These are phyloP conservation scores for Podospora appendiculata DNA, from an alignment of 495 filamentous ascomycete genomes.

Conservation along the genomic window DNA sequence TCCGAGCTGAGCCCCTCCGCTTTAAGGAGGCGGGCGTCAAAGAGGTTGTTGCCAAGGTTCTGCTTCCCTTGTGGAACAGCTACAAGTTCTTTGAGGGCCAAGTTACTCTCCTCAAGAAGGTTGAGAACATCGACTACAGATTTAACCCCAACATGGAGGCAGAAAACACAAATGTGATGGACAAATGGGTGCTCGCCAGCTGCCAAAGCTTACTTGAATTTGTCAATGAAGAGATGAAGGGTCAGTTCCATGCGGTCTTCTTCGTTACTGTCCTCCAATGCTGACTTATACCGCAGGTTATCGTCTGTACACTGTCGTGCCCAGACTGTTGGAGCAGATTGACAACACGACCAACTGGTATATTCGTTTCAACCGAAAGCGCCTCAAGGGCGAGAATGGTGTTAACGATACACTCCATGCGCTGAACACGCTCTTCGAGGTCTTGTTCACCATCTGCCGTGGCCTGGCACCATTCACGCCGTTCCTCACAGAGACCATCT, in stretches of 20 bases:
- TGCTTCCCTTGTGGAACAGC: slow-evolving; percentile 93
- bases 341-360: slow-evolving; percentile 99
- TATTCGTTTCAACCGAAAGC: slow-evolving; percentile 95
- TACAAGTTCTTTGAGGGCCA: slow-evolving; percentile 99
- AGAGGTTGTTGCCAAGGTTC: slow-evolving; percentile 89
- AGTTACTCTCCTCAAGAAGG: slow-evolving; percentile 85
- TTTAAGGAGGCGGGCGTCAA: slow-evolving; percentile 94
- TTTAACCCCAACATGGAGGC: slow-evolving; percentile 71
- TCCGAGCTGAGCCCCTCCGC: slow-evolving; percentile 80
- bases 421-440: slow-evolving; percentile 94
- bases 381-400: slow-evolving; percentile 89
- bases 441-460: slow-evolving; percentile 79
- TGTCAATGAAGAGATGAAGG: slow-evolving; percentile 91
- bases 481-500: slow-evolving; percentile 93
- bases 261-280: neutral
- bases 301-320: slow-evolving; percentile 90
- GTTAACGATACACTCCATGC: slow-evolving; percentile 76
- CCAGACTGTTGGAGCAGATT: slow-evolving; percentile 76
- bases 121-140: slow-evolving; percentile 66
- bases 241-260: slow-evolving; percentile 26
- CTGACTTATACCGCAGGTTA: slow-evolving; percentile 43
- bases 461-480: slow-evolving; percentile 92
- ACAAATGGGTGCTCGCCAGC: slow-evolving; percentile 89
- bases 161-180: slow-evolving; percentile 88
- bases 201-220: slow-evolving; percentile 90